These are phyloP conservation scores for Oenanthe javanica DNA, from an alignment of 140 eudicot species.

Conservation along the genomic window DNA sequence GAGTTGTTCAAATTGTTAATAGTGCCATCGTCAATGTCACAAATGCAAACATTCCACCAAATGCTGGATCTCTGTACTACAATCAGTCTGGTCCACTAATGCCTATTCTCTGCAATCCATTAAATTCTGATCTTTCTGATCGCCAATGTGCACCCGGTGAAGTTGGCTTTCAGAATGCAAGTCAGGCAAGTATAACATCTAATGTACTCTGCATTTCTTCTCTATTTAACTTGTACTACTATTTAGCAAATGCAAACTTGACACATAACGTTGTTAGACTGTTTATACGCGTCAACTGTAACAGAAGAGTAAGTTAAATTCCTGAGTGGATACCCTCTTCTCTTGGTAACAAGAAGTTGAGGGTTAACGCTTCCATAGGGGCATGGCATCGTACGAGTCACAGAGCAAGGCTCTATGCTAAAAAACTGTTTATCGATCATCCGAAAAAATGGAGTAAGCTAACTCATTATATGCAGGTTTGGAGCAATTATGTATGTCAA, in stretches of 20 bases:
- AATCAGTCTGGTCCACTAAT: conserved; percentile 33
- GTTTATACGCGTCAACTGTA: background rate
- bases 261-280: background rate
- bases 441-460: background rate
- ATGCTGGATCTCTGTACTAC: conserved; percentile 19
- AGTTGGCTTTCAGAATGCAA: conserved; percentile 20
- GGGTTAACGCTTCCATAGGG: too few relatives aligned
- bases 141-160: conserved; percentile 19
- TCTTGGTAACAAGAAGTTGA: too few relatives aligned
- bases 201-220: background rate
- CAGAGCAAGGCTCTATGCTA: background rate
- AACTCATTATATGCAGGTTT: conserved; percentile 10
- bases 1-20: conserved; percentile 12
- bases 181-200: conserved; percentile 11
- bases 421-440: background rate
- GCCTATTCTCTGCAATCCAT: conserved; percentile 32
- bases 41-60: conserved; percentile 23
- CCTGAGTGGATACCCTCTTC: background rate
- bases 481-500: conserved; percentile 21
- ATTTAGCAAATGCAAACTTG: background rate
- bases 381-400: background rate
- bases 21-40: conserved; percentile 10
- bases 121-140: conserved; percentile 16
- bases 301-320: background rate
- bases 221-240: background rate